Conservation (phyloP, 108 stramenopile genomes). For the Skeletonema tropicum region DNA sequence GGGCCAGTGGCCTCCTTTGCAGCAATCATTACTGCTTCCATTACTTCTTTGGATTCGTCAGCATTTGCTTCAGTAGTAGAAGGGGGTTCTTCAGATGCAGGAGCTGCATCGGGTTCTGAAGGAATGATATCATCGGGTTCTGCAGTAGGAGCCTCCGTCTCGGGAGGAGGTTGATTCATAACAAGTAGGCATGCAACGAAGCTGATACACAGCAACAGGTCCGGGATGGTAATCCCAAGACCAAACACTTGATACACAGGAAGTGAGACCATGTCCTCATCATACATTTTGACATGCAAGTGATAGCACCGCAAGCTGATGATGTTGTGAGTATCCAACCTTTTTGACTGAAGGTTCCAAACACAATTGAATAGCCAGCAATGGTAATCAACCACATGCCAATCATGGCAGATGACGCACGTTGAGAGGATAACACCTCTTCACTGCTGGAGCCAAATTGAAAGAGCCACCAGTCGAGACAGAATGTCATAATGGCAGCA, state of each 20-base stretch:
- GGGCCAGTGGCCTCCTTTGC: constrained; percentile 10
- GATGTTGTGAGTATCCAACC: constrained; percentile 27
- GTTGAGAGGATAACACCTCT: neutral
- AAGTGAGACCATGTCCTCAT: neutral
- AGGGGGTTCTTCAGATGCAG: neutral
- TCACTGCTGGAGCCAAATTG: constrained; percentile 2
- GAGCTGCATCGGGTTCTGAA: neutral
- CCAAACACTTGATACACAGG: constrained; percentile 11
- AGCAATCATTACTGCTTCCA: constrained; percentile 1
- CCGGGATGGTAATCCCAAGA: constrained; percentile 8
- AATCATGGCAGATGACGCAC: constrained; percentile 20
- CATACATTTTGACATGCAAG: constrained; percentile 10
- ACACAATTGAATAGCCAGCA: constrained; percentile 17
- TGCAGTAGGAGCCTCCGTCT: neutral
- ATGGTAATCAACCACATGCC: constrained; percentile 25
- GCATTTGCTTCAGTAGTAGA: neutral
- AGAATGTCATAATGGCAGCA: constrained; percentile 26
- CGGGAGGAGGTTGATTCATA: neutral
- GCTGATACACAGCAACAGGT: constrained; percentile 15
- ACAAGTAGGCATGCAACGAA: constrained; percentile 12
- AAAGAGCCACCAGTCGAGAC: constrained; percentile 24
- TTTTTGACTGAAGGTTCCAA: constrained; percentile 7
- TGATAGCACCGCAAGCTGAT: constrained; percentile 14
- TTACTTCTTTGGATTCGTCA: neutral
- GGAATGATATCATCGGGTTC: neutral